Conservation (phyloP, 768 basidiomycete genomes). For the Suillus alpinus region DNA sequence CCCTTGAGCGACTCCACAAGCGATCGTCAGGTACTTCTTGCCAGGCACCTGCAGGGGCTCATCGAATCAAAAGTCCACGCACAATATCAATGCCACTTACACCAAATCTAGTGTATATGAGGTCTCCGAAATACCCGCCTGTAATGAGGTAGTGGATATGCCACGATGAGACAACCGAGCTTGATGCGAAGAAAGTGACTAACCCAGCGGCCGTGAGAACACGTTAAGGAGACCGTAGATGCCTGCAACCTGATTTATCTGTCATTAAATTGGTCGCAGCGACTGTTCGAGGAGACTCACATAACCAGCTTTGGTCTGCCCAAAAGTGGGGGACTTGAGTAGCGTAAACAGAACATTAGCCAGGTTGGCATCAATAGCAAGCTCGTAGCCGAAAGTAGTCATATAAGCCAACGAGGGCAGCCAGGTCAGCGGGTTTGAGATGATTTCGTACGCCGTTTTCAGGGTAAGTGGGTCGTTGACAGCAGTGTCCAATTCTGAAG, state of each 20-base stretch:
- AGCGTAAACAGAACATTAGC: constrained; percentile 42
- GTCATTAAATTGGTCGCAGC: constrained; percentile 6
- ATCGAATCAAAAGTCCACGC: background rate
- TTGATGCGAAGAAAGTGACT: background rate
- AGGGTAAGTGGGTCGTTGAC: constrained; percentile 44
- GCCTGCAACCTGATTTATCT: constrained; percentile 21
- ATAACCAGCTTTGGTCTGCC: constrained; percentile 54
- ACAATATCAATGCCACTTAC: constrained; percentile 15
- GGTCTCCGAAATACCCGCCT: constrained; percentile 47
- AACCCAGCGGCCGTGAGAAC: constrained; percentile 44
- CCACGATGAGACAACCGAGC: background rate
- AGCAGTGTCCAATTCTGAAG: constrained; percentile 40
- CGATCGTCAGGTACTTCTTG: constrained; percentile 48
- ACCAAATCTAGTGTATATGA: constrained; percentile 41
- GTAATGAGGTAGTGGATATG: background rate
- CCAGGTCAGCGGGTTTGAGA: constrained; percentile 48
- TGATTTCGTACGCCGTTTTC: constrained; percentile 29
- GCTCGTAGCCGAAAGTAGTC: constrained; percentile 57
- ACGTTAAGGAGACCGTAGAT: constrained; percentile 49
- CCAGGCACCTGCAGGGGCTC: constrained; percentile 23
- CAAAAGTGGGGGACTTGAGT: constrained; percentile 37
- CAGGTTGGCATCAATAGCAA: constrained; percentile 53
- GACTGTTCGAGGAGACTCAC: constrained; percentile 30
- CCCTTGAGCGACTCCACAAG: constrained; percentile 45
- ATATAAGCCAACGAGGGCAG: constrained; percentile 52